Evolutionary conservation across 495 filamentous ascomycete genomes (phyloP), one percentile per base, ranked within the genome.

Genomic region (Thermothielavioides terrestris): DNA sequence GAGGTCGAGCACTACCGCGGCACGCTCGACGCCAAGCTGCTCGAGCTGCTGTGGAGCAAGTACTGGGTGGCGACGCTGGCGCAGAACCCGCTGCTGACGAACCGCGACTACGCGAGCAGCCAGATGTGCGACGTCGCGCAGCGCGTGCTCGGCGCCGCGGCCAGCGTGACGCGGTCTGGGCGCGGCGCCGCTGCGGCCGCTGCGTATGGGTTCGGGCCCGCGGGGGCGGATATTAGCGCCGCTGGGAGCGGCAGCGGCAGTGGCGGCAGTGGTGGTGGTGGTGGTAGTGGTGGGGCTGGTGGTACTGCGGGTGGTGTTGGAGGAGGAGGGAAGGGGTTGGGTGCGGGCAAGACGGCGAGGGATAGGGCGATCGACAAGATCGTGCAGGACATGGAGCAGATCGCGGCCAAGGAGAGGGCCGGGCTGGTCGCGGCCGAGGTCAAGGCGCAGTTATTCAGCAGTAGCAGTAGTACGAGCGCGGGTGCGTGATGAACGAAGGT

Each of bases 61-160:
- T 99, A 99, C 71, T 99, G 94, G 94, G 91, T 97, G 21, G 83
- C 89, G 50, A 99, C 94, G 21, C 78, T 99, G n/a, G 90, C 87
- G n/a, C 87, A 95, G 62, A 90, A 80, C 56, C 91, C 94, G 37
- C 77, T 97, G 9, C 84, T 95, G 54, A 86, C 88, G 36, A 96
- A 95, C 57, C 84, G 91, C 54, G 92, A 96, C 53, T 99, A 88
- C 63, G 82, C 82, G 43, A 94, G 82, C 57, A 91, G 89, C 64
- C 91, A 95, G 67, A 95, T 99, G 69, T 67, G 80, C 40, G 94
- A 99, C 68, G 72, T 97, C 42, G 83, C 81, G 32, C 76, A 79
- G 43, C 95, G 95, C 67, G 80, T 94, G 55, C 68, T 74, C 46
- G 80, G 87, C 42, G 79, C 80, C 3, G 73, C 81, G 0, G 53